Base-by-base conservation (phyloP, 2,329 filamentous ascomycete species). In the Tolypocladium nubicola region DNA sequence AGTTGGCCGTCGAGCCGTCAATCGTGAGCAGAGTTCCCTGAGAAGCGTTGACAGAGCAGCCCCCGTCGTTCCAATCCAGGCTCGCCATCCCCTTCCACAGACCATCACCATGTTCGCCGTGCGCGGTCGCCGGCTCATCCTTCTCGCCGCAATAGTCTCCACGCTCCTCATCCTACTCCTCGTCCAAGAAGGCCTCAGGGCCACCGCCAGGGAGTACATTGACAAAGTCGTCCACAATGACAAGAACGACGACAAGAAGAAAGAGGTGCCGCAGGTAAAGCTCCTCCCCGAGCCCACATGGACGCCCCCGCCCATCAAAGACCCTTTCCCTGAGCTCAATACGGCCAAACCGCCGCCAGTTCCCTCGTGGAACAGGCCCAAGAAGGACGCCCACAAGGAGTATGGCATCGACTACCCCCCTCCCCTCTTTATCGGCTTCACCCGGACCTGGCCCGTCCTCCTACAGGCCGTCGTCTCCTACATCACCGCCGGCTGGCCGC, bases 401-500 rank as follows among this genome's bases (percentile, higher is more conserved):
- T 73, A 75, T 56, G 69, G 68, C 56, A 63, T 76, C 52, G 65
- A 69, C 5, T 60, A 68, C 40, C 63, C 69, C 7, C 77, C 81
- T 4, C 80, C 81, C 2, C 73, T 85, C 10, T 71, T 84, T 53
- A 81, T 84, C 59, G 79, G 80, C n/a, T 85, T 84, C 69, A 82
- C 81, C 0, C 73, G 80, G 39, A 76, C 77, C 57, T 82, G 77
- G 76, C 75, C 76, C 2, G 70, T 84, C 57, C 72, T 85, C 1
- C 73, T 81, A 16, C 82, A 84, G 67, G 71, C 76, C 3, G 76
- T 84, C 1, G 74, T 82, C 11, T 77, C 74, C 13, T 85, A 84
- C 66, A 77, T 85, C 60, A 78, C 80, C 1, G 78, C 79, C 3
- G 82, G 81, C 53, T 85, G 81, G 81, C 82, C 81, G 1, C 67